Base-by-base conservation (phyloP, 768 basidiomycete genomes). In the Boletus subcaerulescens region DNA sequence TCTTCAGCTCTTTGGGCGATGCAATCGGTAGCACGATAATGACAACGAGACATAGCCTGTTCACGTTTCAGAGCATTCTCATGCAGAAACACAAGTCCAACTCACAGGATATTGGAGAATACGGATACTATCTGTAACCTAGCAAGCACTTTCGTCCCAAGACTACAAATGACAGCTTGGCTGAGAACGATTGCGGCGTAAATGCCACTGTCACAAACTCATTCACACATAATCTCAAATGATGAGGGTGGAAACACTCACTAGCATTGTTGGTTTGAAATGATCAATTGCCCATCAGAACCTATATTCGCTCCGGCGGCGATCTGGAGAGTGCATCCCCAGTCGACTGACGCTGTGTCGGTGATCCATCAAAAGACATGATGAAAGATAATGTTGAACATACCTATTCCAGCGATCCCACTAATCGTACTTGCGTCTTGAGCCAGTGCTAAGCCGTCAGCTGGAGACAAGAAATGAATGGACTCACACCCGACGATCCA, bases 21-120 rank as follows among this genome's bases (percentile, higher is more conserved):
- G 82, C 79, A 22, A 74, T 79, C 0, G 87, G 88, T 2, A 91
- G 73, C 4, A 79, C 86, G 45, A 91, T 79, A 49, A 91, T 86
- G 5, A 50, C 57, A 3, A 29, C 60, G 5, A 64, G 48, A 18
- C 63, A 64, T 4, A 64, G 48, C 35, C 63, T 64, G 14, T 24
- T 24, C 24, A 24, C 24, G 24, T 24, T 24, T 24, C 24, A 24
- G 24, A 24, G 24, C 24, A 24, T 24, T 5, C 24, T 24, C 24
- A 24, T 4, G 24, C 24, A 5, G 24, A 24, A 24, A 24, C 5
- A 24, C 24, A 24, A 24, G 24, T 24, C 24, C 24, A 24, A 24
- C 24, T 24, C 24, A 24, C 24, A 24, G 5, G 24, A 24, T 24
- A 24, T 24, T 24, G 24, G 24, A 24, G 24, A 4, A 24, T 24